These are phyloP conservation scores for Yamadazyma dendronema DNA, from an alignment of 1,139 yeast species.

Conservation along the genomic window DNA sequence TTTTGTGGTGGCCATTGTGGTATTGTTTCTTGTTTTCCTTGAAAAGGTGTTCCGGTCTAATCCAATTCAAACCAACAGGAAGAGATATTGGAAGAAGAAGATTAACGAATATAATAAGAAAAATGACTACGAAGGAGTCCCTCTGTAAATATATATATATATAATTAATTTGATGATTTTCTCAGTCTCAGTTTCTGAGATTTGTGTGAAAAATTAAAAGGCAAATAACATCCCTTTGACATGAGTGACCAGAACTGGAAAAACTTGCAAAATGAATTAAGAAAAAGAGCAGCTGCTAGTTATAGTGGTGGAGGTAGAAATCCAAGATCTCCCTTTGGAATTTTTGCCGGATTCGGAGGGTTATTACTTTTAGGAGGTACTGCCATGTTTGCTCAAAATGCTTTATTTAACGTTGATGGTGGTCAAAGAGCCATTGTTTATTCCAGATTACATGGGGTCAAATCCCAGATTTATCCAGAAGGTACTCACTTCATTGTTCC, in stretches of 20 bases:
- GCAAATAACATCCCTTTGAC: too few species aligned
- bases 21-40: constrained; percentile 41
- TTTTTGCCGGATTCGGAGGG: constrained; percentile 80
- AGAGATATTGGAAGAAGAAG: constrained; percentile 38
- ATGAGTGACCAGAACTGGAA: constrained; percentile 66
- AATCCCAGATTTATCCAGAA: constrained; percentile 81
- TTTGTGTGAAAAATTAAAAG: too few species aligned
- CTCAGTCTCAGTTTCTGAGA: too few species aligned
- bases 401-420: constrained; percentile 95
- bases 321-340: constrained; percentile 54
- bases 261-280: constrained; percentile 61
- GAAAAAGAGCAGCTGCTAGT: constrained; percentile 58
- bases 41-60: constrained; percentile 33
- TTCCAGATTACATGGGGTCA: constrained; percentile 85
- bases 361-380: constrained; percentile 71
- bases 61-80: constrained; percentile 43
- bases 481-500: constrained; percentile 96
- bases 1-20: constrained; percentile 51
- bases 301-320: constrained; percentile 18
- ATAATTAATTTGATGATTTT: too few species aligned
- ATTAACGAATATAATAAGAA: constrained; percentile 37
- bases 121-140: constrained; percentile 46
- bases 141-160: constrained; percentile 23
- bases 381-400: constrained; percentile 62
- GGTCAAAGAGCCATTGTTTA: constrained; percentile 97